Percentiles rank a stretch among this genome's conserved stretches.
phyloP scores from a whole-genome alignment of 352 stramenopile species.

The Pythium volutum region DNA sequence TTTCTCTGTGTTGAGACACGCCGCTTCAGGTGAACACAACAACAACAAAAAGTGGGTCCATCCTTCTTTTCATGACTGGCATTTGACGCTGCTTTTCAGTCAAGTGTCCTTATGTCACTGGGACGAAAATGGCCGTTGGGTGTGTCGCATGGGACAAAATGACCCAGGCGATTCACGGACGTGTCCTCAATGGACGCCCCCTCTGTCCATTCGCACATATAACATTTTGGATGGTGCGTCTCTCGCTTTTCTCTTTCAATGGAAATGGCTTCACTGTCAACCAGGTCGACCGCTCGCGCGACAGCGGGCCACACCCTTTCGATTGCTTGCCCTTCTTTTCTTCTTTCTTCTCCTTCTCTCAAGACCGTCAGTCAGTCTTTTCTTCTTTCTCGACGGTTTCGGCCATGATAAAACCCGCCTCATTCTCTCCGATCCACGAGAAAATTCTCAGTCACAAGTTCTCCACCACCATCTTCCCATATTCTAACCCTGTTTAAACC shows the following conservation, averaged over 20 bases:
- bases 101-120: too few relatives aligned
- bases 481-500: background rate
- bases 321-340: background rate
- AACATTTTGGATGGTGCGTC: too few relatives aligned
- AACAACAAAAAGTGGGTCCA: background rate
- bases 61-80: background rate
- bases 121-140: too few relatives aligned
- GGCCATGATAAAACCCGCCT: background rate
- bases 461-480: background rate
- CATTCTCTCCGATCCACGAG: background rate
- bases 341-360: background rate
- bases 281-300: background rate
- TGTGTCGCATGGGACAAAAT: too few relatives aligned
- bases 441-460: background rate
- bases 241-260: background rate
- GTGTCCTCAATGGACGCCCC: too few relatives aligned
- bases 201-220: too few relatives aligned
- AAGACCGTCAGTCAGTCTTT: background rate
- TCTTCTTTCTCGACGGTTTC: background rate
- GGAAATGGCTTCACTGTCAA: background rate
- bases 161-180: too few relatives aligned
- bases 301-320: background rate
- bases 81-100: too few relatives aligned
- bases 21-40: background rate
- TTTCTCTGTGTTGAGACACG: conserved; percentile 1